Evolutionary conservation across 805 yeast genomes (phyloP), one percentile per base, ranked within the genome.

Genomic region (Saccharomycopsis malanga): DNA sequence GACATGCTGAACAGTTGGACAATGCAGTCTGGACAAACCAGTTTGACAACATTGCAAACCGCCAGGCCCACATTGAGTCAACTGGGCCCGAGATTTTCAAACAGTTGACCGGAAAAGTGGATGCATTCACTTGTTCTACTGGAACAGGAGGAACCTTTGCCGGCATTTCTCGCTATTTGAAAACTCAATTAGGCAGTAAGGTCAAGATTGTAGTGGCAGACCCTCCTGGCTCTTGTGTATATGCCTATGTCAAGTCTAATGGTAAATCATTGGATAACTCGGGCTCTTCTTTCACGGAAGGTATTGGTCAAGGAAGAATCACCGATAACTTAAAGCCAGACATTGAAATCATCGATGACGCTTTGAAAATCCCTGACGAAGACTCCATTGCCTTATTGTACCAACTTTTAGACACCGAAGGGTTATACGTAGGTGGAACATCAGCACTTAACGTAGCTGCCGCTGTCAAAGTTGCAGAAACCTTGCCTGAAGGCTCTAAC

Each of bases 91-190:
- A 87, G 62, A 87, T 87, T 56, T 84, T 93, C 88, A 77, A 80
- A 9, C 96, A 87, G 61, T 70, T 87, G 54, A 66, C 80, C 50
- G 94, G 93, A 10, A 68, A 79, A 56, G 79, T 87, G 24, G 86
- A 83, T 58, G 95, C 84, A 0, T 87, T 87, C 71, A 85, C 95
- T 5, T 87, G 95, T 60, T 79, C 94, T 12, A 83, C 95, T 7
- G 96, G 96, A 35, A 87, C 96, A 1, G 96, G 95, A 35, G 96
- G 96, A 25, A 85, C 96, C 2, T 79, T 85, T 64, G 87, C 96
- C 2, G 97, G 97, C 42, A 73, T 77, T 34, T 79, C 96, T 3
- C 73, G 89, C 48, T 88, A 77, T 62, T 71, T 89, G 56, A 85
- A 88, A 65, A 75, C 74, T 3, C 75, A 79, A 38, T 76, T 86